Percentiles rank a stretch among this genome's conserved stretches.
Evolutionary conservation across 306 rosid species (phyloP).

Genomic region (peach (Prunus persica)): Prunus_persica_NCBIv2 NC_034013.1:16886501-16887000

Average conservation of each 20-base stretch:
- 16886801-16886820: background rate
- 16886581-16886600: background rate
- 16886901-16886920: conserved; percentile 79
- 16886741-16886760: no score
- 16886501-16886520: conserved; percentile 65
- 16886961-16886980: conserved; percentile 69
- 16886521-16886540: conserved; percentile 3
- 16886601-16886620: background rate
- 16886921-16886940: conserved; percentile 81
- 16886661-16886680: no score
- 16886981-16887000: conserved; percentile 1
- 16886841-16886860: conserved; percentile 35
- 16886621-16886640: background rate
- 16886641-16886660: background rate
- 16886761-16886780: no score
- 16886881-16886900: conserved; percentile 72
- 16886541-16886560: background rate
- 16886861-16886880: conserved; percentile 52
- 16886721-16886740: no score
- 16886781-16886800: background rate
- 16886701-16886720: no score
- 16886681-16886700: no score
- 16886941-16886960: conserved; percentile 96
- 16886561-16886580: background rate
- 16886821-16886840: background rate